Conservation (phyloP, 106 monocot genomes). For the Amphibolis antarctica region DNA sequence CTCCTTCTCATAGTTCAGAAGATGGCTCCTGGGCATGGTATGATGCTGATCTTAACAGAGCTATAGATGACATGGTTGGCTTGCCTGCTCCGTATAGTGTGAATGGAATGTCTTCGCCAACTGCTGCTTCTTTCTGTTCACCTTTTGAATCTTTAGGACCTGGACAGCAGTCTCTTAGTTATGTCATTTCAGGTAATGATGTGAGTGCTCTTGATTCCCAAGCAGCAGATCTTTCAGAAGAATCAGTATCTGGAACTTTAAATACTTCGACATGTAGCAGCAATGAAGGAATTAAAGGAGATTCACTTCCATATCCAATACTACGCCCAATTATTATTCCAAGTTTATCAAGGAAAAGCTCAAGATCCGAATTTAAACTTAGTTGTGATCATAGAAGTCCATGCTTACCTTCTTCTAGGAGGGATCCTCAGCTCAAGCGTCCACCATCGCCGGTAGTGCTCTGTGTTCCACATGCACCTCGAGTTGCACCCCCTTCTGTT, state of each 20-base stretch:
- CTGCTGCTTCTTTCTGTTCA: conserved; percentile 43
- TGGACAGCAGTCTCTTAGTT: conserved; percentile 35
- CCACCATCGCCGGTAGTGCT: conserved; percentile 96
- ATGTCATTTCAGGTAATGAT: conserved; percentile 43
- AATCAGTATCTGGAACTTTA: conserved; percentile 28
- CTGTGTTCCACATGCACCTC: conserved; percentile 73
- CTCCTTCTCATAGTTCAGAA: conserved; percentile 94
- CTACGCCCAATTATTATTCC: conserved; percentile 90
- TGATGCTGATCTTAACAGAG: conserved; percentile 85
- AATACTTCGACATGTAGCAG: conserved; percentile 22
- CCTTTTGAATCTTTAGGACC: conserved; percentile 52
- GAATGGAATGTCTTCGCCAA: conserved; percentile 50
- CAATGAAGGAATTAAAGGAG: conserved; percentile 60
- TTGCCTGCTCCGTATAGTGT: conserved; percentile 37
- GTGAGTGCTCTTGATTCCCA: conserved; percentile 27
- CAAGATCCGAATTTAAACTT: conserved; percentile 74
- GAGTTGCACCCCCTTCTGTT: conserved; percentile 69
- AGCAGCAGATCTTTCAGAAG: conserved; percentile 32
- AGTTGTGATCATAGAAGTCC: conserved; percentile 62
- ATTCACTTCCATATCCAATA: conserved; percentile 61
- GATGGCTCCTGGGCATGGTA: conserved; percentile 95
- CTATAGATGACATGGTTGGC: conserved; percentile 92
- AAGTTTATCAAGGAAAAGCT: conserved; percentile 50
- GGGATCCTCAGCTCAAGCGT: conserved; percentile 56
- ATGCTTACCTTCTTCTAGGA: conserved; percentile 60